Percentiles rank a stretch among this genome's conserved stretches.
Conservation (phyloP, 202 grass and related monocot genomes). For the Panicum hallii region DNA sequence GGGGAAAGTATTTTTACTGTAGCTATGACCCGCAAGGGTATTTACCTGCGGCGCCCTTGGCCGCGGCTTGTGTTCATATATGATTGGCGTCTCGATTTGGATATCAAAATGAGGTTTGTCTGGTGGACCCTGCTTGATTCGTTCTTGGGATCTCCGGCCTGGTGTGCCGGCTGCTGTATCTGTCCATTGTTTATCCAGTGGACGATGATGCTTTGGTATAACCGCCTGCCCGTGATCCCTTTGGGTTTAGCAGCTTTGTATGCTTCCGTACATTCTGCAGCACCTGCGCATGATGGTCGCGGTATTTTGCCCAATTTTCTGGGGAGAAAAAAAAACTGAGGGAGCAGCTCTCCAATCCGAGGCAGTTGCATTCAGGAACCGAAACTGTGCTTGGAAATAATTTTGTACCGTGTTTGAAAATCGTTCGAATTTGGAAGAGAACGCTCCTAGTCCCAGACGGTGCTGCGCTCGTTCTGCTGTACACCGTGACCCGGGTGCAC, state of each 20-base stretch:
- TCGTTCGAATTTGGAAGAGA: no score
- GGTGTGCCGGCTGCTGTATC: background rate
- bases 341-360: no score
- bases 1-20: constrained; percentile 4
- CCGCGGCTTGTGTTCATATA: background rate
- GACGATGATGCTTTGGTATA: background rate
- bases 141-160: constrained; percentile 7
- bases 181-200: background rate
- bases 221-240: background rate
- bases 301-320: no score
- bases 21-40: background rate
- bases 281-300: no score
- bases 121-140: background rate
- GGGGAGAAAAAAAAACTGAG: no score
- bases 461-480: no score
- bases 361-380: no score
- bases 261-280: background rate
- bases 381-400: no score
- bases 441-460: no score
- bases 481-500: no score
- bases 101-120: constrained; percentile 16
- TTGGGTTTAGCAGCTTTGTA: background rate
- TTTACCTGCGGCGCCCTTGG: background rate
- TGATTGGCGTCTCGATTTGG: constrained; percentile 1
- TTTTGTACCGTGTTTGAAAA: no score